phyloP scores from a whole-genome alignment of 306 rosid genomes.

The Echinosophora koreensis region DNA sequence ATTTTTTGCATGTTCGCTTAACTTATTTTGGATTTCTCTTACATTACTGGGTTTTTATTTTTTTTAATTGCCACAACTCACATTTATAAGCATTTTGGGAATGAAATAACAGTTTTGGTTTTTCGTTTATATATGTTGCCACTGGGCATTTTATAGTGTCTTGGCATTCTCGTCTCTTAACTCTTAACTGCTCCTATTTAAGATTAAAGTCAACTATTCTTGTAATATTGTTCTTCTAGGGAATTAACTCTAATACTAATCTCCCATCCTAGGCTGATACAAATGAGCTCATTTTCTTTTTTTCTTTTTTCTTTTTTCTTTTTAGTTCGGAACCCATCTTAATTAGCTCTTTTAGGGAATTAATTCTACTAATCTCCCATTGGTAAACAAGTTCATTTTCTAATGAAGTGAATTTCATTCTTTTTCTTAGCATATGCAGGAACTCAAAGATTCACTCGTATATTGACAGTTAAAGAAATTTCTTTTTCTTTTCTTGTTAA shows the following conservation, averaged over 20 bases:
- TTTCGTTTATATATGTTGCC: constrained; percentile 6
- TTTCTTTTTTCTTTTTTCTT: too few species aligned
- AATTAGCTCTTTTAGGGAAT: too few species aligned
- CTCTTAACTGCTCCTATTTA: constrained; percentile 19
- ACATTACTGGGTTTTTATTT: constrained; percentile 29
- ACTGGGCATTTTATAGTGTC: constrained; percentile 1
- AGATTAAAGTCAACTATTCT: constrained; percentile 14
- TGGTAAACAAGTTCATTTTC: neutral
- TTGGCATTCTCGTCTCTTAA: neutral
- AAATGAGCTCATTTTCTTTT: neutral
- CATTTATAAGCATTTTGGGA: constrained; percentile 37
- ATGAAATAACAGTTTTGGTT: constrained; percentile 31
- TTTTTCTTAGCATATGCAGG: neutral
- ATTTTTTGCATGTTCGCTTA: constrained; percentile 15
- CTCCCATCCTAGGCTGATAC: too few species aligned
- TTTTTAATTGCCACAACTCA: neutral
- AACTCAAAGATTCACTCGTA: neutral
- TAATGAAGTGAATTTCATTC: neutral
- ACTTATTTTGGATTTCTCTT: constrained; percentile 41
- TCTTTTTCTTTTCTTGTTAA: too few species aligned
- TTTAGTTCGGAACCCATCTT: too few species aligned
- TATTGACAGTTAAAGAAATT: too few species aligned
- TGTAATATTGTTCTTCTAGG: neutral
- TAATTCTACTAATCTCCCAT: too few species aligned
- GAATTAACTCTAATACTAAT: too few species aligned